Conservation (phyloP, 2,329 filamentous ascomycete genomes). For the Paecilomyces niveus region DNA sequence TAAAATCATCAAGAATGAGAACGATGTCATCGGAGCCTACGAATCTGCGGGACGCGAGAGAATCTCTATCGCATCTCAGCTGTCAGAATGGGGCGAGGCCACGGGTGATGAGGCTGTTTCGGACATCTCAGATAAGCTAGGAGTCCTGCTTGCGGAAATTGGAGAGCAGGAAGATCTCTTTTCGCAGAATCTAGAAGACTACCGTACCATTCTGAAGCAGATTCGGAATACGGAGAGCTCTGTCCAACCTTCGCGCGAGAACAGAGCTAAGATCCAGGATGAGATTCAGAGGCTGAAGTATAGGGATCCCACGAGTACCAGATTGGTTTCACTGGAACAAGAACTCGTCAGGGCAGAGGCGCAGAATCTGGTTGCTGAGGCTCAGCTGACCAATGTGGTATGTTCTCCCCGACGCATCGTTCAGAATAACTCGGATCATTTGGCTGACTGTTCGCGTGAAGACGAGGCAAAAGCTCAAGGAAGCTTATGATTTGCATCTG, state of each 20-base stretch:
- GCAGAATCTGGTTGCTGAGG: slow-evolving; percentile 91
- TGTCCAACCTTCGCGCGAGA: slow-evolving; percentile 84
- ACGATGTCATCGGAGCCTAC: slow-evolving; percentile 77
- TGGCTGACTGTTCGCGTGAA: slow-evolving; percentile 27
- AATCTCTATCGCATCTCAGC: slow-evolving; percentile 74
- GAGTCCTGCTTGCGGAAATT: slow-evolving; percentile 83
- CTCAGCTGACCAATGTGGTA: slow-evolving; percentile 90
- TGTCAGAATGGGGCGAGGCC: slow-evolving; percentile 94
- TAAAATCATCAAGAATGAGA: slow-evolving; percentile 91
- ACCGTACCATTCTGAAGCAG: slow-evolving; percentile 72
- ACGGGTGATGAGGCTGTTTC: slow-evolving; percentile 80
- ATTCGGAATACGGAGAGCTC: slow-evolving; percentile 94
- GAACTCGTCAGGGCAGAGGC: slow-evolving; percentile 94
- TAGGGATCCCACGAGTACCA: slow-evolving; percentile 81
- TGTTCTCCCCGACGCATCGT: slow-evolving; percentile 25
- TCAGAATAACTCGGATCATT: not conserved
- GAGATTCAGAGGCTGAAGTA: slow-evolving; percentile 88
- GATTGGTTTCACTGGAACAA: slow-evolving; percentile 81
- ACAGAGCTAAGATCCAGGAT: slow-evolving; percentile 80
- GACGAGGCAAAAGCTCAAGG: slow-evolving; percentile 94
- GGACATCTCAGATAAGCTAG: slow-evolving; percentile 92
- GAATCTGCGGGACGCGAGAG: slow-evolving; percentile 81
- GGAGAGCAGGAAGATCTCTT: slow-evolving; percentile 90
- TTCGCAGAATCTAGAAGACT: slow-evolving; percentile 80
- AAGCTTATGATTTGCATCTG: slow-evolving; percentile 84